Percentiles rank a stretch among this genome's conserved stretches.
Conservation (phyloP, 805 yeast species). For the Ascoidea tarda region DNA sequence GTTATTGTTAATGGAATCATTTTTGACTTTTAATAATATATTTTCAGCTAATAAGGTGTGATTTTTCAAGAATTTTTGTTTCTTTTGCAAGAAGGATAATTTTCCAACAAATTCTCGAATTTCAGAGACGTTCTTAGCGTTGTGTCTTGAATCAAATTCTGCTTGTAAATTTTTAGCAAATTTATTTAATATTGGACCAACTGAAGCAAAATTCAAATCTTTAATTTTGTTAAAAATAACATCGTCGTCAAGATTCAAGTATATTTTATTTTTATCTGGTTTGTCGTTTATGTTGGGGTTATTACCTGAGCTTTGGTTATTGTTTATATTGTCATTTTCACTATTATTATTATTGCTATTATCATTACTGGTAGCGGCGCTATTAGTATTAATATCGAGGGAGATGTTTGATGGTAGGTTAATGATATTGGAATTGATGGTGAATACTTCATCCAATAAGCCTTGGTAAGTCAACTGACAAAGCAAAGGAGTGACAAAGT, state of each 20-base stretch:
- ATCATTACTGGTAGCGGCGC: conserved; percentile 18
- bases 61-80: conserved; percentile 53
- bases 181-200: conserved; percentile 59
- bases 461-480: conserved; percentile 78
- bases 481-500: conserved; percentile 54
- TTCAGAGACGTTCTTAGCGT: conserved; percentile 43
- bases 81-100: conserved; percentile 48
- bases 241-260: conserved; percentile 23
- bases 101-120: conserved; percentile 62
- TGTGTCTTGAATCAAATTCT: conserved; percentile 47
- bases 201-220: conserved; percentile 61
- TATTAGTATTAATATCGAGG: conserved; percentile 9
- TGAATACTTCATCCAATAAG: conserved; percentile 58
- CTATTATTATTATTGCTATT: neutral
- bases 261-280: conserved; percentile 1
- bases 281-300: conserved; percentile 3
- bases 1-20: conserved; percentile 14
- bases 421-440: conserved; percentile 27
- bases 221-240: conserved; percentile 36
- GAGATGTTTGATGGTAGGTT: conserved; percentile 14
- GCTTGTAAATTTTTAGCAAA: conserved; percentile 59
- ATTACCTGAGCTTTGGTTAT: neutral
- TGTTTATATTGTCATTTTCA: neutral
- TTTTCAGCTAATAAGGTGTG: conserved; percentile 68
- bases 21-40: conserved; percentile 33